Evolutionary conservation across 1,139 yeast species (phyloP), one percentile per base, ranked within the genome.

Genomic region (Suhomyces chickasaworum): DNA sequence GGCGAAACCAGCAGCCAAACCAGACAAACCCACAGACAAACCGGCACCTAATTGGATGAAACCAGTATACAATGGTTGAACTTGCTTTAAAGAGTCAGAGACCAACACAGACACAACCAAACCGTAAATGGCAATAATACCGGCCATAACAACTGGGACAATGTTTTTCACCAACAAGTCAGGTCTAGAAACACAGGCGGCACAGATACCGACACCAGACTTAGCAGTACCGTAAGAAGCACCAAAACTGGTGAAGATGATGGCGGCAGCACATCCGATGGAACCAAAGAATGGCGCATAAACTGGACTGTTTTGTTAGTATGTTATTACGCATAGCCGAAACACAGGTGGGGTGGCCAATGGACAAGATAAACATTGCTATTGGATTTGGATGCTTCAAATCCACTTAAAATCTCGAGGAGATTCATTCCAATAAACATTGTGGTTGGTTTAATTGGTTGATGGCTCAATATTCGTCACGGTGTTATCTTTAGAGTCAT

Each of bases 161-260:
- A 88, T 84, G 71, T 84, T 86, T 72, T 82, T 87, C 58, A 90
- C 95, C 73, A 86, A 81, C 70, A 89, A 80, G 69, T 93, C 98
- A 55, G 99, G 99, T 81, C 97, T 88, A 69, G 93, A 79, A 53
- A 91, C 97, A 73, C 96, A 89, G 58, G 97, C 90, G 67, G 97
- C 99, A 77, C 97, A 90, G 66, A 95, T 91, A 83, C 99, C 99
- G 55, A 93, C 96, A 75, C 99, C 99, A 36, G 97, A 87, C 76
- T 95, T 95, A 65, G 99, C 99, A 57, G 99, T 95, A 78, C 99
- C 99, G 70, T 91, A 90, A 46, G 98, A 93, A 59, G 99, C 98
- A 78, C 99, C 99, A 64, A 91, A 87, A 72, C 97, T 89, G 70
- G 99, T 93, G 82, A 93, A 90, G 64, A 93, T 89, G 67, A 95